Evolutionary conservation across 2,329 filamentous ascomycete species (phyloP).

Genomic region (Ilyonectria mors-panacis): DNA sequence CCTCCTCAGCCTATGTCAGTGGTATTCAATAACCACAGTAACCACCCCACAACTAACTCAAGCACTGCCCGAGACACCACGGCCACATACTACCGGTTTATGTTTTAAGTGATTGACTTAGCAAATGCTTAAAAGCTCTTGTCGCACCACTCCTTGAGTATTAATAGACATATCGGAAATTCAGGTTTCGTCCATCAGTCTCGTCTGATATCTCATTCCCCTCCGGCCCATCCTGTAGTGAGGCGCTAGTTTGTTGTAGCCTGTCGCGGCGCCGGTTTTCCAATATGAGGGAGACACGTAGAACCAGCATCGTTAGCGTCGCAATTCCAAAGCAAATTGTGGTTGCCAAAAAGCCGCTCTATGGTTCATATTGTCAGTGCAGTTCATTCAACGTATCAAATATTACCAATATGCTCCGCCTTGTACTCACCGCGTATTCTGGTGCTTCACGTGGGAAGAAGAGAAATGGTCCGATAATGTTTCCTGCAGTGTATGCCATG

Average conservation of each 20-base stretch:
- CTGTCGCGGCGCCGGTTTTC: constrained; percentile 39
- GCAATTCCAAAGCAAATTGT: constrained; percentile 41
- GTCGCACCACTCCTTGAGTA: too few relatives aligned
- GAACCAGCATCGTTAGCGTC: constrained; percentile 27
- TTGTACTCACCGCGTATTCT: constrained; percentile 36
- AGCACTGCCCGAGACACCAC: too few relatives aligned
- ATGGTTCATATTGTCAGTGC: background rate
- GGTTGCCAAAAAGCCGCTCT: constrained; percentile 44
- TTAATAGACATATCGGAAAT: constrained; percentile 44
- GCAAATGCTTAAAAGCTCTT: too few relatives aligned
- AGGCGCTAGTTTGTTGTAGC: constrained; percentile 13
- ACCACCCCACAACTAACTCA: too few relatives aligned
- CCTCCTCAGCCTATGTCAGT: too few relatives aligned
- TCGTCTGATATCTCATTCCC: constrained; percentile 39
- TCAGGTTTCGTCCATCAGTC: constrained; percentile 36
- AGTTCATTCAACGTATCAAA: accelerated
- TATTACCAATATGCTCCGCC: accelerated
- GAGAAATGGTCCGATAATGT: constrained; percentile 42
- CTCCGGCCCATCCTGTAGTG: background rate
- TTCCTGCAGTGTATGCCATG: constrained; percentile 39
- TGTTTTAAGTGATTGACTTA: too few relatives aligned
- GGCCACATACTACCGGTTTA: too few relatives aligned
- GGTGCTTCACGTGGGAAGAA: constrained; percentile 41
- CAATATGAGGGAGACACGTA: constrained; percentile 31
- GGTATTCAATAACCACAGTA: too few relatives aligned